Base-by-base conservation (phyloP, 1,284 basidiomycete genomes). In the Austroboletus novae-zelandiae region DNA sequence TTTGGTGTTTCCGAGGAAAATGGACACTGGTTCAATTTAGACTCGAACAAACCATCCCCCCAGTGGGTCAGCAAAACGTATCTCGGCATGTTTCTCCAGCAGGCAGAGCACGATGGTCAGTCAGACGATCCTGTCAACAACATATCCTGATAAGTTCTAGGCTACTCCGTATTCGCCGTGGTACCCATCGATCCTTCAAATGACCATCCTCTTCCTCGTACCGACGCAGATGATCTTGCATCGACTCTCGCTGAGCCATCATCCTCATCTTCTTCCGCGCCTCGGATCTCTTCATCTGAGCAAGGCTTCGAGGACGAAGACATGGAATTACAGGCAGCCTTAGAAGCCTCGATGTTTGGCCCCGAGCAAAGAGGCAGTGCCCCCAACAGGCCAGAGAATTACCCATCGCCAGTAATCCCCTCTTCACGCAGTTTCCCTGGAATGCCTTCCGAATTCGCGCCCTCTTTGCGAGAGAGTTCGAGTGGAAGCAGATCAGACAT, bases 1-100 rank as follows among this genome's bases (percentile, higher is more conserved):
- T 96, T 95, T 62, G 91, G 89, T 41, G 61, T 71, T 17, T 70
- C 73, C 20, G 57, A 57, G 15, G 78, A 83, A 62, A 69, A 75
- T 35, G 80, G 82, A 3, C 84, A 86, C 62, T 97, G 93, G 91
- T 97, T 92, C 74, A 94, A 96, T 68, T 77, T 98, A 23, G 92
- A 97, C 66, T 94, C 91, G 9, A 88, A 81, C 62, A 74, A 86
- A 15, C 56, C 74, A 20, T 62, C 71, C 11, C 92, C 94, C 6
- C 83, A 91, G 67, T 93, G 91, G 89, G 80, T 98, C 40, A 80
- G 88, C 23, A 86, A 83, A 54, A 81, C 84, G 1, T 94, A 93
- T 69, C 80, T 98, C 3, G 83, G 84, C 47, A 87, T 96, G 83
- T 83, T 92, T 40, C 72, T 98, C 36, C 83, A 90, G 50, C 91